A percentile compares a stretch with the other conserved stretches of the same genome.
Evolutionary conservation across 495 filamentous ascomycete species (phyloP).

Genomic region (Rostrohypoxylon terebratum): DNA sequence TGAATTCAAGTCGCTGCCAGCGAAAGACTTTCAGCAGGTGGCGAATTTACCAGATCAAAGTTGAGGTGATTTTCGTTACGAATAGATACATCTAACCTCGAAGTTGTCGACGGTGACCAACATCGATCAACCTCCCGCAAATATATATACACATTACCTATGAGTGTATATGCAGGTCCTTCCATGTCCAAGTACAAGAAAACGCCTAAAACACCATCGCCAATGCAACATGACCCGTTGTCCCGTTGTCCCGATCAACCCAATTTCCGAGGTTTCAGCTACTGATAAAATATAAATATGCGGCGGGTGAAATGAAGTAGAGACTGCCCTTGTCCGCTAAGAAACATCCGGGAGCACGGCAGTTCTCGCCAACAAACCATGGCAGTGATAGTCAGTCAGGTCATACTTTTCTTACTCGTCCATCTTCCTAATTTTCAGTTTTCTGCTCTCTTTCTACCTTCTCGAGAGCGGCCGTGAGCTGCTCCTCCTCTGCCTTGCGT

Average conservation of each 20-base stretch:
- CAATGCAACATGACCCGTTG: slow-evolving; percentile 12
- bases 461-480: slow-evolving; percentile 53
- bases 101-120: neutral
- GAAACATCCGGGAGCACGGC: neutral
- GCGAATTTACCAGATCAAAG: neutral
- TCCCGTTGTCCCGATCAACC: slow-evolving; percentile 3
- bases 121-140: neutral
- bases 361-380: neutral
- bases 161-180: neutral
- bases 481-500: slow-evolving; percentile 75
- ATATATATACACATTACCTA: neutral
- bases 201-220: slow-evolving; percentile 44
- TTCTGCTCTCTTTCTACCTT: slow-evolving; percentile 50
- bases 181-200: neutral
- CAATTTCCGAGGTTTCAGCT: slow-evolving; percentile 13
- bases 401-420: neutral
- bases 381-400: neutral
- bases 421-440: slow-evolving; percentile 1
- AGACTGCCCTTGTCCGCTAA: neutral
- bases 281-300: slow-evolving; percentile 14
- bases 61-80: neutral
- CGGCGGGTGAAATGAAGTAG: neutral
- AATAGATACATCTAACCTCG: neutral
- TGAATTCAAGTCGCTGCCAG: neutral
- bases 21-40: neutral